Evolutionary conservation across 1,139 yeast species (phyloP), one percentile per base, ranked within the genome.

Genomic region (Candida sp.): DNA sequence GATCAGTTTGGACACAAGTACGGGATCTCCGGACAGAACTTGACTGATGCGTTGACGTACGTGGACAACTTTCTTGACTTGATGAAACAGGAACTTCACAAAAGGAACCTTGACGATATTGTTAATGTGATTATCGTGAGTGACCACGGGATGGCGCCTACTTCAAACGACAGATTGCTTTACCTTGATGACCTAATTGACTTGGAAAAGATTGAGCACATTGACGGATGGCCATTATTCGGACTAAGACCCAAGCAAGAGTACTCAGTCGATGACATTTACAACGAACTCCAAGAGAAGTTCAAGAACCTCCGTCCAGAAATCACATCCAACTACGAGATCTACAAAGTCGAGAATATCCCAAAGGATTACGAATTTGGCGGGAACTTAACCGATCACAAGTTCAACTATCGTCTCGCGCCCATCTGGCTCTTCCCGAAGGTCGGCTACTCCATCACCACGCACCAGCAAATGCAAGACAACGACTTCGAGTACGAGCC

Each of bases 61-160:
- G 94, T 91, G 5, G 98, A 93, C 67, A 63, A 68, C 12, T 85
- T 88, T 55, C 67, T 93, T 11, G 80, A 77, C 22, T 63, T 72
- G 8, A 54, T 91, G 49, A 69, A 77, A 28, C 55, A 67, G 22
- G 87, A 82, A 12, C 61, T 93, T 23, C 58, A 65, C 1, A 59
- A 64, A 22, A 75, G 97, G 50, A 84, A 88, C 55, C 70, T 91
- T 54, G 70, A 78, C 1, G 77, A 83, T 37, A 77, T 90, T 44
- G 90, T 88, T 9, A 93, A 93, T 65, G 70, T 93, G 26, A 71
- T 93, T 0, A 72, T 93, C 46, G 88, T 92, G 1, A 90, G 97
- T 48, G 97, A 92, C 64, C 97, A 92, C 65, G 98, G 98, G 5
- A 91, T 92, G 97, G 88, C 96, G 0, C 96, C 96, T 2, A 88